phyloP scores from a whole-genome alignment of 208 protist species.

The Herpetomonas samuelpessoai region DNA sequence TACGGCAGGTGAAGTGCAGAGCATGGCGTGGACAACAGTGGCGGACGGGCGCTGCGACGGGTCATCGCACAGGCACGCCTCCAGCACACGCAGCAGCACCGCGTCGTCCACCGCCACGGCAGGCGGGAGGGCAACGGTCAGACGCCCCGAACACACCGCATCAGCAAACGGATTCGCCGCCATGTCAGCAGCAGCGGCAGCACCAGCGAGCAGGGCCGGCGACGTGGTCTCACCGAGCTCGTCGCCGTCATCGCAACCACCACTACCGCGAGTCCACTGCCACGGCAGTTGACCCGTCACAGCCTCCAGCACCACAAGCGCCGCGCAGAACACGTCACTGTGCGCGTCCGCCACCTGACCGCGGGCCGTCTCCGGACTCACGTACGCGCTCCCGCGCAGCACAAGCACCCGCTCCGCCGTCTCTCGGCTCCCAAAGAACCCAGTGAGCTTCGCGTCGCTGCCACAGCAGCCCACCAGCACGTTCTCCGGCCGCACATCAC shows the following conservation, averaged over 20 bases:
- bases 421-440: slow-evolving; percentile 11
- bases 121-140: slow-evolving; percentile 2
- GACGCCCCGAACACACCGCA: background rate
- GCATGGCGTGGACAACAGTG: too few relatives aligned
- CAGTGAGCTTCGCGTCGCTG: slow-evolving; percentile 17
- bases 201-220: slow-evolving; percentile 10
- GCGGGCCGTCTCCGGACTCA: slow-evolving; percentile 30
- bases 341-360: slow-evolving; percentile 13
- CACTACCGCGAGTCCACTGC: slow-evolving; percentile 19
- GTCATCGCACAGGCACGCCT: too few relatives aligned
- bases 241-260: background rate
- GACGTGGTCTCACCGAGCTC: slow-evolving; percentile 7
- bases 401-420: slow-evolving; percentile 16
- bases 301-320: slow-evolving; percentile 26
- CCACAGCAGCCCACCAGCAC: slow-evolving; percentile 23
- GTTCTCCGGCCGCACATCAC: slow-evolving; percentile 22
- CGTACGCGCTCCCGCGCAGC: slow-evolving; percentile 16
- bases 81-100: slow-evolving; percentile 10
- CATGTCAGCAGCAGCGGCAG: slow-evolving; percentile 14
- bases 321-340: slow-evolving; percentile 25
- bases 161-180: slow-evolving; percentile 1
- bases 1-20: too few relatives aligned
- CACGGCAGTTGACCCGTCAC: slow-evolving; percentile 23
- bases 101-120: background rate
- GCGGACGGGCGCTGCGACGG: too few relatives aligned